Evolutionary conservation across 139 green algal genomes (phyloP).

Genomic region (Yamagishiella unicocca): DNA sequence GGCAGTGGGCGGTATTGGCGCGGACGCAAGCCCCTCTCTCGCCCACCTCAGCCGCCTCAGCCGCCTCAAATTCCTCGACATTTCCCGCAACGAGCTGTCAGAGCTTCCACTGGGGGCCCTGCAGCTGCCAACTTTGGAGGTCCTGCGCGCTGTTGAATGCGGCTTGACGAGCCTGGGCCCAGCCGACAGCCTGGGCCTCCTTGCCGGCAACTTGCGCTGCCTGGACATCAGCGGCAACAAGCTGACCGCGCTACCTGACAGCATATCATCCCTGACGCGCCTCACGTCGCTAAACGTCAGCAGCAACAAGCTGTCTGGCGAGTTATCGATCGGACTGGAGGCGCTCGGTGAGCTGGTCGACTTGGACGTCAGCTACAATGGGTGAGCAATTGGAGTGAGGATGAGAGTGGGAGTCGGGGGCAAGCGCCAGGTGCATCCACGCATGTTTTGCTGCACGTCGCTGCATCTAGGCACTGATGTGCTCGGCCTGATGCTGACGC

Average conservation of each 20-base stretch:
- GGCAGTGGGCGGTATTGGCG: neutral
- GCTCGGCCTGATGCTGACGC: too few relatives aligned
- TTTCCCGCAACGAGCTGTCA: slow-evolving; percentile 2
- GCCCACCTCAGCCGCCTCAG: neutral
- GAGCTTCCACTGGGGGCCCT: neutral
- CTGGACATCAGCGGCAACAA: slow-evolving; percentile 39
- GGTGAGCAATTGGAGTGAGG: too few relatives aligned
- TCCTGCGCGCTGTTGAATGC: neutral
- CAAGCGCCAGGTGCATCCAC: too few relatives aligned
- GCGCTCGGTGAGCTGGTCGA: neutral
- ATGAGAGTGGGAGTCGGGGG: too few relatives aligned
- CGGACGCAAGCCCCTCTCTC: neutral
- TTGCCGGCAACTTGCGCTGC: neutral
- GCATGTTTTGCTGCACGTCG: too few relatives aligned
- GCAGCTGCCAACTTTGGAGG: neutral
- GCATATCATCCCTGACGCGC: slow-evolving; percentile 51
- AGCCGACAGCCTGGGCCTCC: neutral
- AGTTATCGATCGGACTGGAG: neutral
- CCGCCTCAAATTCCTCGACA: slow-evolving; percentile 34
- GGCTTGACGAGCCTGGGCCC: neutral
- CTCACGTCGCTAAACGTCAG: slow-evolving; percentile 70
- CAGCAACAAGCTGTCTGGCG: slow-evolving; percentile 46
- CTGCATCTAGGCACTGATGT: too few relatives aligned
- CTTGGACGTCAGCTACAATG: neutral
- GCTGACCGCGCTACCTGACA: slow-evolving; percentile 58